These are phyloP conservation scores for Dillenia suffruticosa DNA, from an alignment of 164 flowering plant species.

Conservation along the genomic window DNA sequence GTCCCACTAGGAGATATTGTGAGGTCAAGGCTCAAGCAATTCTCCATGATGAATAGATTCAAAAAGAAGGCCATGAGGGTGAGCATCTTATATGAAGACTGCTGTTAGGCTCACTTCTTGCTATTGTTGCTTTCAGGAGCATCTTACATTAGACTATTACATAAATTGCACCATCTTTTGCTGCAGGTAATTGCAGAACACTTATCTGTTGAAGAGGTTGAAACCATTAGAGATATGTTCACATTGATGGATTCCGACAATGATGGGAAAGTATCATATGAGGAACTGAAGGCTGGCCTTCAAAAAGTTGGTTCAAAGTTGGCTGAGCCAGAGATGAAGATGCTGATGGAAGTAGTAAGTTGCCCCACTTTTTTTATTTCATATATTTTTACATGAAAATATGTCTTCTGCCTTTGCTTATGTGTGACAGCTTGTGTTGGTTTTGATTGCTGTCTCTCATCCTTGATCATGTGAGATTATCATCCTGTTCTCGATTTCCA, in stretches of 20 bases:
- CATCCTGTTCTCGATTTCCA: too few relatives aligned
- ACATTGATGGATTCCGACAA: conserved; percentile 84
- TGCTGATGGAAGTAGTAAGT: conserved; percentile 96
- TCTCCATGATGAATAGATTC: conserved; percentile 93
- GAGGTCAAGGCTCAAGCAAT: conserved; percentile 91
- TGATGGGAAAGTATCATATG: conserved; percentile 82
- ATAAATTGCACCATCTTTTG: conserved; percentile 13
- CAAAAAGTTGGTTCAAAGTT: conserved; percentile 91
- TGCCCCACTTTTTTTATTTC: conserved; percentile 1
- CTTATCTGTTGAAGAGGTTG: conserved; percentile 83
- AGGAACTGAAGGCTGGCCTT: conserved; percentile 80
- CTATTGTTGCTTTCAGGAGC: too few relatives aligned
- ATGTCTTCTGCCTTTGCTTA: conserved; percentile 3
- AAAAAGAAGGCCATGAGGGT: conserved; percentile 94
- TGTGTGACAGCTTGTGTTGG: background rate
- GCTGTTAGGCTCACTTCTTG: background rate
- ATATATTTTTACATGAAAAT: too few relatives aligned
- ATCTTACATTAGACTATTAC: too few relatives aligned
- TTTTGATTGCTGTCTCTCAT: too few relatives aligned
- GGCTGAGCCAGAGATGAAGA: conserved; percentile 87
- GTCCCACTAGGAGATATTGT: conserved; percentile 97
- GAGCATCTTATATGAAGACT: conserved; percentile 22
- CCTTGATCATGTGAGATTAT: too few relatives aligned
- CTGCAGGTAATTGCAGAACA: conserved; percentile 91
- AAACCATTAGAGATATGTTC: conserved; percentile 92